Conservation (phyloP, 139 green algal genomes). For the Chlamydomonas sphaeroides region DNA sequence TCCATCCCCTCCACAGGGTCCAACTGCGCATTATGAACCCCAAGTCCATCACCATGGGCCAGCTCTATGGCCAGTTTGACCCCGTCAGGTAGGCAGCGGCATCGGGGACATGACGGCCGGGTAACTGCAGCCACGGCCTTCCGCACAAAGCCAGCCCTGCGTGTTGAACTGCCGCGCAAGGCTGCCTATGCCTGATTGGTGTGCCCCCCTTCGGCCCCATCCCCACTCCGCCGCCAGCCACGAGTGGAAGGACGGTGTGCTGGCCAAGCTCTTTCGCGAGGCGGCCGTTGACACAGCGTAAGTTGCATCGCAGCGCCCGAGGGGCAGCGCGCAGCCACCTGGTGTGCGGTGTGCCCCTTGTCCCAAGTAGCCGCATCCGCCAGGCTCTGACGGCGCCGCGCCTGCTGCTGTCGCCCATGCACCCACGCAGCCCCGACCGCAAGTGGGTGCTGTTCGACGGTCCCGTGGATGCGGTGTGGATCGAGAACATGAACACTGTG, state of each 20-base stretch:
- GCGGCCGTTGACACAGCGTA: conserved; percentile 57
- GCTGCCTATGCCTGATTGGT: no score
- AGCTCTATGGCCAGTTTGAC: conserved; percentile 86
- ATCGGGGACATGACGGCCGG: no score
- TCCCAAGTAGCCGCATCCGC: no score
- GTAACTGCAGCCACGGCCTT: no score
- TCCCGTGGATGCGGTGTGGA: conserved; percentile 84
- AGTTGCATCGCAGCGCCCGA: no score
- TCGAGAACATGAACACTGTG: conserved; percentile 86
- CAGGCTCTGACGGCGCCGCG: no score
- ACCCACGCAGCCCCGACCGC: conserved; percentile 65
- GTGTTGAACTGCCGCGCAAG: no score
- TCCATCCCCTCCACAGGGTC: conserved; percentile 59
- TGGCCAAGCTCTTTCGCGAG: conserved; percentile 77
- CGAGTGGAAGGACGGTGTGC: conserved; percentile 86
- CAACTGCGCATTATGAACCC: conserved; percentile 77
- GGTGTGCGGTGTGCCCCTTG: no score
- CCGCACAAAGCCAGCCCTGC: no score
- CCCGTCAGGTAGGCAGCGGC: no score
- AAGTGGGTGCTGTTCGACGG: conserved; percentile 79
- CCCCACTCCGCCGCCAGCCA: conserved; percentile 70
- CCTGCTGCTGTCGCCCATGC: no score
- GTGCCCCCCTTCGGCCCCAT: conserved; percentile 51
- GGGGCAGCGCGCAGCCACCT: no score
- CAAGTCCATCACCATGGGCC: conserved; percentile 79